Evolutionary conservation across 1,139 yeast genomes (phyloP).

Genomic region (Lodderomyces metapsilosis): DNA sequence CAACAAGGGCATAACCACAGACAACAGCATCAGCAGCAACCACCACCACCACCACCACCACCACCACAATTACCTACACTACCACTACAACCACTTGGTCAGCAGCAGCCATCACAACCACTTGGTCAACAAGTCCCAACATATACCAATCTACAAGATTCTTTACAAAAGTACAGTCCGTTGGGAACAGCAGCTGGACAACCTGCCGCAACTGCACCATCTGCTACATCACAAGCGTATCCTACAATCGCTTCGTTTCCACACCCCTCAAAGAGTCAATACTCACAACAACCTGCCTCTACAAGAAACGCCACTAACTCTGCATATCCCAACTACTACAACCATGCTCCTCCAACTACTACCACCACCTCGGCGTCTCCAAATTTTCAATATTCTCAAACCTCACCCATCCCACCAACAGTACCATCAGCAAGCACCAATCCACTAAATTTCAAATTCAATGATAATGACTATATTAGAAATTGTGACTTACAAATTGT

Average conservation of each 20-base stretch:
- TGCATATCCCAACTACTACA: background rate
- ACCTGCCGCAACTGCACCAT: background rate
- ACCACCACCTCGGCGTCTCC: background rate
- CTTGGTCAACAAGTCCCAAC: background rate
- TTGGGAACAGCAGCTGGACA: background rate
- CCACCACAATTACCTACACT: too few relatives aligned
- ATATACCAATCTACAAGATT: background rate
- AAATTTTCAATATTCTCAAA: background rate
- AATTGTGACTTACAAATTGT: conserved; percentile 9
- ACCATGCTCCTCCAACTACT: background rate
- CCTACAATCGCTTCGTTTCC: background rate
- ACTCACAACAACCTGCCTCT: background rate
- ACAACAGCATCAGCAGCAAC: conserved; percentile 1
- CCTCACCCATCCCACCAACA: conserved; percentile 2
- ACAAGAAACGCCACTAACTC: background rate
- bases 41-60: too few relatives aligned
- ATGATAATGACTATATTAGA: conserved; percentile 1
- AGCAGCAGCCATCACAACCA: too few relatives aligned
- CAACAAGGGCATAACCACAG: conserved; percentile 9
- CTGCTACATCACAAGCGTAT: background rate
- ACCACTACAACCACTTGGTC: too few relatives aligned
- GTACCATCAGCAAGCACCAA: conserved; percentile 4
- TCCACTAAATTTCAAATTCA: conserved; percentile 1
- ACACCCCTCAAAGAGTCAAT: background rate
- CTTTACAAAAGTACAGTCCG: conserved; percentile 1